Evolutionary conservation across 2,329 filamentous ascomycete genomes (phyloP), one percentile per base, ranked within the genome.

Genomic region (Fusarium tricinctum): DNA sequence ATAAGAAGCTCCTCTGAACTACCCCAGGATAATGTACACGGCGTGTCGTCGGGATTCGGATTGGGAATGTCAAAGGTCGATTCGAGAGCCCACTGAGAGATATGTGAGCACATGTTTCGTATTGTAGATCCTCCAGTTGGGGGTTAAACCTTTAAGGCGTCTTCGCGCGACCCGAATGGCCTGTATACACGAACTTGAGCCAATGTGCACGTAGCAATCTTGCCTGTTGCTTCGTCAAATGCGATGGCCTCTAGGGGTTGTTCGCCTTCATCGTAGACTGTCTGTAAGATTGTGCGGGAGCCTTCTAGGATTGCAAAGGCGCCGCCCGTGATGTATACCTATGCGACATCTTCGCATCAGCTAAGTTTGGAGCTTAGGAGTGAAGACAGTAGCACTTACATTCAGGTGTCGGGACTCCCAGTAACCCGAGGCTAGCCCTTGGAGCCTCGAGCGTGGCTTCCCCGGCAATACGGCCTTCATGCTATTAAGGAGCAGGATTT

Each of bases 321-420:
- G 79, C 91, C 92, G 74, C 95, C 95, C 63, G 92, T 96, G 70
- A 97, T 91, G 81, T 98, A 99, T 51, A 89, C 88, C 93, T 97
- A 74, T 32, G 48, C 53, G 63, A 39, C 50, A 44, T 28, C 13
- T 30, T 23, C 38, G 47, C 42, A 45, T 67, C 40, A 71, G 66
- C 51, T 45, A 42, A 45, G 44, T 48, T 47, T 20, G 20, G 35
- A 63, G 45, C 43, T 44, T 26, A 33, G 44, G 44, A 44, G 42
- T 17, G 17, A 49, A 30, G 43, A 40, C 39, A 33, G 50, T 44
- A 33, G 50, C 42, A 68, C 88, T 82, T 82, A 93, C 92, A 78
- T 93, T 89, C 71, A 95, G 86, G 72, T 91, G 89, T 75, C 87
- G 85, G 69, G 85, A 85, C 73, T 92, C 86, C 91, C 92, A 96